Evolutionary conservation across 1,284 basidiomycete species (phyloP).

Genomic region (Tremellales sp.): DNA sequence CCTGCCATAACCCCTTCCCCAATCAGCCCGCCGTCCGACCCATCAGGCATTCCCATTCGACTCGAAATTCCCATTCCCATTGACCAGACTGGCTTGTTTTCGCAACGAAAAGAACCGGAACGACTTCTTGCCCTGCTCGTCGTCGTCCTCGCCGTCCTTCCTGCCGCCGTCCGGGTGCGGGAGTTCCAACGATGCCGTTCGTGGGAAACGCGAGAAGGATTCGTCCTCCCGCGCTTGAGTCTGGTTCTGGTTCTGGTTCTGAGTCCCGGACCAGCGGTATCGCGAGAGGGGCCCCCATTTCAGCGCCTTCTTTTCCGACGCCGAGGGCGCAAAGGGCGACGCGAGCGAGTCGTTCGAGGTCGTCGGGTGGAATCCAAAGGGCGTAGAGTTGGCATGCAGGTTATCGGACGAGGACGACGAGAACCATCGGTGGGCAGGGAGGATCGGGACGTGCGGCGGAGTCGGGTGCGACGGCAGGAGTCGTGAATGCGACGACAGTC

Average conservation of each 20-base stretch:
- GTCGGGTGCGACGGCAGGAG: neutral
- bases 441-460: constrained; percentile 10
- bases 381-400: constrained; percentile 19
- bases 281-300: constrained; percentile 42
- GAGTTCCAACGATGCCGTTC: neutral
- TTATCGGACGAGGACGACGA: constrained; percentile 33
- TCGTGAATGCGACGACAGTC: neutral
- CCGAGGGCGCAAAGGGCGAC: constrained; percentile 43
- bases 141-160: constrained; percentile 9
- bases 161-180: neutral
- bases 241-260: neutral
- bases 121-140: constrained; percentile 26
- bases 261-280: constrained; percentile 5
- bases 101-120: constrained; percentile 45
- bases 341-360: constrained; percentile 40
- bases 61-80: no score
- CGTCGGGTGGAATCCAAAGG: constrained; percentile 28
- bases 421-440: constrained; percentile 39
- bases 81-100: constrained; percentile 22
- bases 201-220: neutral
- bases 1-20: no score
- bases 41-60: no score
- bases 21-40: no score
- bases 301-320: constrained; percentile 43
- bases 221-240: neutral